A percentile compares a stretch with the other conserved stretches of the same genome.
Evolutionary conservation across 768 basidiomycete genomes (phyloP).

Genomic region (Suillus lakei): DNA sequence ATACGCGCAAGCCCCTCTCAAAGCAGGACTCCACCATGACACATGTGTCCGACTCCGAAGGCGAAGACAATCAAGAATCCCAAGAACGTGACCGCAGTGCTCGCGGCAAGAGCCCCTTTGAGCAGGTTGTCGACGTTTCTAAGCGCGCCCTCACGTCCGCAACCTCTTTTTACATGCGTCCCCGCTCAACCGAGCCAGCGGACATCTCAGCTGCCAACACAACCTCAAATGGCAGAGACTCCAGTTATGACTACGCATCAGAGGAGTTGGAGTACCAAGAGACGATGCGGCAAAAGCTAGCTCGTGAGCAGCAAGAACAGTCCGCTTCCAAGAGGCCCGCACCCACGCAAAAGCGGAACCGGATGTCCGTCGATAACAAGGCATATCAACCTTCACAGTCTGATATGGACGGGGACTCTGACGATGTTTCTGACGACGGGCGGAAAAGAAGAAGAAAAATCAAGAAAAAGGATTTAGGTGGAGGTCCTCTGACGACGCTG

Average conservation of each 20-base stretch:
- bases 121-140: conserved; percentile 60
- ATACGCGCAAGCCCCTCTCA: conserved; percentile 52
- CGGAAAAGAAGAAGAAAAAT: conserved; percentile 56
- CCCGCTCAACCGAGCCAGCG: conserved; percentile 62
- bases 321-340: conserved; percentile 37
- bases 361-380: conserved; percentile 80
- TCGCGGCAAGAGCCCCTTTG: conserved; percentile 74
- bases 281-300: conserved; percentile 27
- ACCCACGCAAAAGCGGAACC: conserved; percentile 52
- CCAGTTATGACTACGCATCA: conserved; percentile 78
- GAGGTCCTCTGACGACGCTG: conserved; percentile 65
- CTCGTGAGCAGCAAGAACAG: conserved; percentile 23
- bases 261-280: conserved; percentile 72
- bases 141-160: conserved; percentile 57
- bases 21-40: conserved; percentile 54
- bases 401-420: conserved; percentile 66
- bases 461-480: conserved; percentile 52
- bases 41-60: conserved; percentile 73
- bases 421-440: conserved; percentile 58
- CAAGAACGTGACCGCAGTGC: conserved; percentile 37
- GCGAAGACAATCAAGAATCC: conserved; percentile 47
- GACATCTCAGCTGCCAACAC: conserved; percentile 34
- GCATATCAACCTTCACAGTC: conserved; percentile 75
- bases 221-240: conserved; percentile 42
- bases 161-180: conserved; percentile 65